Percentiles rank a stretch among this genome's conserved stretches.
These are phyloP conservation scores for Clonostachys solani DNA, from an alignment of 2,329 filamentous ascomycete genomes.

Conservation along the genomic window DNA sequence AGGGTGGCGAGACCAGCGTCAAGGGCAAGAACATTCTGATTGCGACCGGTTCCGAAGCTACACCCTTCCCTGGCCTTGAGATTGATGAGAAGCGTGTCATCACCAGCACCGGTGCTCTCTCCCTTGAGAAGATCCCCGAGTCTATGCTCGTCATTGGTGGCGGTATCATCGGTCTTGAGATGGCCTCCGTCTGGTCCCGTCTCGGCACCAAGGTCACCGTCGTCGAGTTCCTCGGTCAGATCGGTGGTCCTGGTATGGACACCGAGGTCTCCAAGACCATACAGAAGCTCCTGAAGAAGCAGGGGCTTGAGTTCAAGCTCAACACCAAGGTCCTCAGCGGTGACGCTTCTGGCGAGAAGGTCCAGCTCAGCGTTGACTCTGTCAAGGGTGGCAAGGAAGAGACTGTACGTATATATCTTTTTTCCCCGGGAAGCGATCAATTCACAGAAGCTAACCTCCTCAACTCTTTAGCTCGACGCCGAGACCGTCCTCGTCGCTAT, in stretches of 20 bases:
- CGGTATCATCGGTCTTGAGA: conserved; percentile 97
- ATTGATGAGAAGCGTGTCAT: conserved; percentile 98
- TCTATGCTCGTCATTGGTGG: conserved; percentile 97
- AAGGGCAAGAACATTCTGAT: conserved; percentile 97
- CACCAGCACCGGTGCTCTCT: conserved; percentile 91
- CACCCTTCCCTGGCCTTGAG: conserved; percentile 91
- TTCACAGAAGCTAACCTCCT: too few species aligned
- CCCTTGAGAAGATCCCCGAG: conserved; percentile 86
- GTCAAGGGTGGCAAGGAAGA: conserved; percentile 96
- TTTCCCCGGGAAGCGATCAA: not conserved
- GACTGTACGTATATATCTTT: conserved; percentile 54
- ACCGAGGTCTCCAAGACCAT: conserved; percentile 83
- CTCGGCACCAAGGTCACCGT: conserved; percentile 93
- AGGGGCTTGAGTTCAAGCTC: conserved; percentile 97
- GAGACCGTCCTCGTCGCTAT: conserved; percentile 97
- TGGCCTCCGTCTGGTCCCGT: conserved; percentile 96
- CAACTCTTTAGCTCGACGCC: conserved; percentile 66
- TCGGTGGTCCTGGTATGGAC: conserved; percentile 98
- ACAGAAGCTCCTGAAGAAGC: conserved; percentile 92
- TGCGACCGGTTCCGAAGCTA: conserved; percentile 91
- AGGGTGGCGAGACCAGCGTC: conserved; percentile 85
- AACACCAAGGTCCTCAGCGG: conserved; percentile 91
- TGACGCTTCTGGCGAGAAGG: conserved; percentile 70
- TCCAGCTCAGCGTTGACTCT: conserved; percentile 83
- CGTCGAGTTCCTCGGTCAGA: conserved; percentile 93